Percentiles rank a stretch among this genome's conserved stretches.
Conservation (phyloP, 2,329 filamentous ascomycete genomes). For the Alternaria angustiovoidea region DNA sequence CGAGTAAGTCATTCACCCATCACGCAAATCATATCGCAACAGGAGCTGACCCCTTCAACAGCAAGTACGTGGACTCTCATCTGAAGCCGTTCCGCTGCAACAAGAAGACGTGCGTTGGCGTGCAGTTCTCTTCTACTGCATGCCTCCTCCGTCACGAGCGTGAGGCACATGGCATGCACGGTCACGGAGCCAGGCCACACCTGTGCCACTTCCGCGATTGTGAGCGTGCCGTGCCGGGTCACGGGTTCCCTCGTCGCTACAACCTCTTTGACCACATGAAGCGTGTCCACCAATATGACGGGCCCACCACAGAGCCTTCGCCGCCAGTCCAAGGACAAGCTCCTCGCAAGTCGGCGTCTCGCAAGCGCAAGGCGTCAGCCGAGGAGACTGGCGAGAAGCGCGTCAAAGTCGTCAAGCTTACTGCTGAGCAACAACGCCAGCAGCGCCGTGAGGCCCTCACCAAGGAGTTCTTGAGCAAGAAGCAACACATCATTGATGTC, state of each 20-base stretch:
- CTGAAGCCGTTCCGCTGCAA: slow-evolving; percentile 97
- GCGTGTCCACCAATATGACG: slow-evolving; percentile 77
- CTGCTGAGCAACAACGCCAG: slow-evolving; percentile 46
- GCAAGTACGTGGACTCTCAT: slow-evolving; percentile 97
- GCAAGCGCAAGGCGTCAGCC: slow-evolving; percentile 47
- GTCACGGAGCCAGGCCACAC: slow-evolving; percentile 91
- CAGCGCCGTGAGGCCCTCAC: slow-evolving; percentile 42
- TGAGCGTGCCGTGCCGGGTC: slow-evolving; percentile 80
- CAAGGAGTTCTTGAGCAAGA: slow-evolving; percentile 45
- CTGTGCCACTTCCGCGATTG: slow-evolving; percentile 88
- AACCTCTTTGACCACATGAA: slow-evolving; percentile 98
- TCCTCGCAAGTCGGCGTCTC: slow-evolving; percentile 37
- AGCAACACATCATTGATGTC: slow-evolving; percentile 46
- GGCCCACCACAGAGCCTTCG: slow-evolving; percentile 44
- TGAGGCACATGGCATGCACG: slow-evolving; percentile 94
- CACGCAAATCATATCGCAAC: background rate
- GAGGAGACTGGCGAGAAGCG: slow-evolving; percentile 47
- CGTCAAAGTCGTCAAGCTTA: slow-evolving; percentile 41
- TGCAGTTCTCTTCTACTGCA: slow-evolving; percentile 92
- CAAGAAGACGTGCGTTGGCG: slow-evolving; percentile 79
- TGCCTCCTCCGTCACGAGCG: slow-evolving; percentile 94
- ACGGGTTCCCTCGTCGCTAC: slow-evolving; percentile 94
- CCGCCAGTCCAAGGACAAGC: slow-evolving; percentile 38
- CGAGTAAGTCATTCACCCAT: slow-evolving; percentile 70
- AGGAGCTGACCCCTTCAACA: slow-evolving; percentile 51